These are phyloP conservation scores for Leccinum disarticulatum DNA, from an alignment of 768 basidiomycete genomes.

Conservation along the genomic window DNA sequence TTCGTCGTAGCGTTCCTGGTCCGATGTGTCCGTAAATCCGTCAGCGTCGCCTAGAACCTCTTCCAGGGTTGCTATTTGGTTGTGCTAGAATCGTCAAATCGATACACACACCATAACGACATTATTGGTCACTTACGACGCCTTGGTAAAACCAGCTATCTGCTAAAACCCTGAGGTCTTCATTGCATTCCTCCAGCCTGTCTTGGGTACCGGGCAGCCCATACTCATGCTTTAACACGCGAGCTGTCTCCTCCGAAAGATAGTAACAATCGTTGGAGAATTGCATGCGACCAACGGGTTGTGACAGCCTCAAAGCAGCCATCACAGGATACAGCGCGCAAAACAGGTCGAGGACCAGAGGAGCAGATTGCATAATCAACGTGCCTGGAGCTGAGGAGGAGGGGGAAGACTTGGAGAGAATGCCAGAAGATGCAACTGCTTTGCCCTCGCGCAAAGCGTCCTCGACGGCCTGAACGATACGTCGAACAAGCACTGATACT, in stretches of 20 bases:
- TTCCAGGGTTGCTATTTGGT: conserved; percentile 25
- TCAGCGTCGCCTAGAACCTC: conserved; percentile 53
- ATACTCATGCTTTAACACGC: conserved; percentile 30
- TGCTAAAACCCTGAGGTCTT: conserved; percentile 52
- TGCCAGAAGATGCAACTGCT: conserved; percentile 55
- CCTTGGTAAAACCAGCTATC: conserved; percentile 72
- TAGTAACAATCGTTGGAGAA: conserved; percentile 83
- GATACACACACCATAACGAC: neutral
- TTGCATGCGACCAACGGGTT: conserved; percentile 60
- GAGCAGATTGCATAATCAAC: conserved; percentile 58
- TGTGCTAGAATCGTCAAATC: conserved; percentile 18
- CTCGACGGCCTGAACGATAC: conserved; percentile 55
- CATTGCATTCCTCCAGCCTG: conserved; percentile 51
- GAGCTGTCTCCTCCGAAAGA: conserved; percentile 50
- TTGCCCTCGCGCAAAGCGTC: conserved; percentile 66
- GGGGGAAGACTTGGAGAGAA: conserved; percentile 41
- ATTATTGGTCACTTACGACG: conserved; percentile 48
- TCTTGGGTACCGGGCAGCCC: conserved; percentile 37
- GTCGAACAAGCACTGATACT: conserved; percentile 58
- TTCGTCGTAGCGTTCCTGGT: conserved; percentile 74
- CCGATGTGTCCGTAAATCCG: conserved; percentile 67
- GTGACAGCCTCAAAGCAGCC: conserved; percentile 46
- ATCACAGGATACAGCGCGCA: conserved; percentile 75
- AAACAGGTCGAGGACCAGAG: conserved; percentile 73
- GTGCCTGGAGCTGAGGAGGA: conserved; percentile 45